Evolutionary conservation across 768 basidiomycete species (phyloP), one percentile per base, ranked within the genome.

Genomic region (Tulasnella calospora): DNA sequence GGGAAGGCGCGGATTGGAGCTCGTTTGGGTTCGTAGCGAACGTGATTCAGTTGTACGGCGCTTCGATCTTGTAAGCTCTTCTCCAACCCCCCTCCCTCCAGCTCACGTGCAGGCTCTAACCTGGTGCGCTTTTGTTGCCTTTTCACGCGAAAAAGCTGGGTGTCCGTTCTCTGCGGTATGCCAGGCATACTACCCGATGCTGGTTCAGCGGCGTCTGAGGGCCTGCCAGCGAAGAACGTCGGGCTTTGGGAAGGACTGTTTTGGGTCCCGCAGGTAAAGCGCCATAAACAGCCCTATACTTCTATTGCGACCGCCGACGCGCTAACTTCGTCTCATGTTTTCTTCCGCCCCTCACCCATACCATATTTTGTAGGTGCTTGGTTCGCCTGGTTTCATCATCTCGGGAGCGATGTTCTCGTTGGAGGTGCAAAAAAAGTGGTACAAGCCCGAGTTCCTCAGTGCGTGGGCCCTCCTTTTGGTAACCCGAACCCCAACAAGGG

Each of bases 371-470:
- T 69, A 81, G 72, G 36, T 81, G 27, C 3, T 80, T 30, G 81
- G 81, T 21, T 73, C 81, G 1, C 79, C 79, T 0, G 78, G 80
- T 30, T 81, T 81, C 55, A 72, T 80, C 27, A 38, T 81, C 10
- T 72, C 80, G 13, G 81, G 74, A 12, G 36, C 41, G 1, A 46
- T 79, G 57, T 81, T 81, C 38, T 69, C 71, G 15, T 7, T 78
- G 40, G 81, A 81, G 76, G 76, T 78, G 30, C 81, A 81, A 46
- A 61, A 41, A 33, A 67, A 57, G 36, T 81, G 81, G 81, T 81
- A 76, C 44, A 55, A 36, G 17, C 79, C 80, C 8, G 67, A 72
- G 0, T 23, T 76, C 12, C n/a, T 30, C 33, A 78, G 57, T 77
- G 40, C 30, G 71, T 40, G 33, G 19, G 40, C 5, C 13, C 70